Evolutionary conservation across 1,284 basidiomycete species (phyloP).

Genomic region (Cryptococcus neoformans): DNA sequence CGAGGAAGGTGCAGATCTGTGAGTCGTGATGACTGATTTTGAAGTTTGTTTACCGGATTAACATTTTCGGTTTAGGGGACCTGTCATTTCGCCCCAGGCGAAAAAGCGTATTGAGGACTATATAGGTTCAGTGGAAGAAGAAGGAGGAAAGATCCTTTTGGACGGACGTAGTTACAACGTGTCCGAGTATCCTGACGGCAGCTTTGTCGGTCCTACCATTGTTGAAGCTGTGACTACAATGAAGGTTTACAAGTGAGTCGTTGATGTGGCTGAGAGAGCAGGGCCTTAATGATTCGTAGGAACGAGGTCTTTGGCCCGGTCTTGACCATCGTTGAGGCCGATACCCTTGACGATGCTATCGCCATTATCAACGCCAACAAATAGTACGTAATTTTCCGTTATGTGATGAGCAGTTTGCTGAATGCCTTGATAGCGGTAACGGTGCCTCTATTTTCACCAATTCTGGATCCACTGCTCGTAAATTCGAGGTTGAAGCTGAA

Average conservation of each 20-base stretch:
- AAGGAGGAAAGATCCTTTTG: slow-evolving; percentile 84
- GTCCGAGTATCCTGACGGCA: slow-evolving; percentile 78
- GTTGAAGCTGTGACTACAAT: slow-evolving; percentile 78
- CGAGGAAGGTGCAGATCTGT: slow-evolving; percentile 82
- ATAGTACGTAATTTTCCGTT: slow-evolving; percentile 54
- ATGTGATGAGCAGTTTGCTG: not conserved
- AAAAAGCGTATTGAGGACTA: slow-evolving; percentile 74
- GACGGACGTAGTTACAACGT: slow-evolving; percentile 76
- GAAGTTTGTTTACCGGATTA: not conserved
- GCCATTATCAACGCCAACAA: slow-evolving; percentile 83
- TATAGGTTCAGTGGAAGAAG: slow-evolving; percentile 74
- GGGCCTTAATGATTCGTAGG: slow-evolving; percentile 48
- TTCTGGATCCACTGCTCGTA: slow-evolving; percentile 88
- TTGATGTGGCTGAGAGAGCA: not conserved
- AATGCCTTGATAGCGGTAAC: slow-evolving; percentile 57
- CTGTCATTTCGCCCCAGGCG: slow-evolving; percentile 85
- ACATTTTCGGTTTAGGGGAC: slow-evolving; percentile 61
- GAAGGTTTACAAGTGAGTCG: slow-evolving; percentile 76
- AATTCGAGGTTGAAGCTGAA: slow-evolving; percentile 85
- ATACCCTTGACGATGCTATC: slow-evolving; percentile 88
- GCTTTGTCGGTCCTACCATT: slow-evolving; percentile 93
- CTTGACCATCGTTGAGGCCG: slow-evolving; percentile 72
- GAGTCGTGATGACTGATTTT: slow-evolving; percentile 38
- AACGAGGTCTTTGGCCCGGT: slow-evolving; percentile 97
- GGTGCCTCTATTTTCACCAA: slow-evolving; percentile 95